Evolutionary conservation across 2,329 filamentous ascomycete genomes (phyloP), one percentile per base, ranked within the genome.

Genomic region (Chaetomium olivaceum): DNA sequence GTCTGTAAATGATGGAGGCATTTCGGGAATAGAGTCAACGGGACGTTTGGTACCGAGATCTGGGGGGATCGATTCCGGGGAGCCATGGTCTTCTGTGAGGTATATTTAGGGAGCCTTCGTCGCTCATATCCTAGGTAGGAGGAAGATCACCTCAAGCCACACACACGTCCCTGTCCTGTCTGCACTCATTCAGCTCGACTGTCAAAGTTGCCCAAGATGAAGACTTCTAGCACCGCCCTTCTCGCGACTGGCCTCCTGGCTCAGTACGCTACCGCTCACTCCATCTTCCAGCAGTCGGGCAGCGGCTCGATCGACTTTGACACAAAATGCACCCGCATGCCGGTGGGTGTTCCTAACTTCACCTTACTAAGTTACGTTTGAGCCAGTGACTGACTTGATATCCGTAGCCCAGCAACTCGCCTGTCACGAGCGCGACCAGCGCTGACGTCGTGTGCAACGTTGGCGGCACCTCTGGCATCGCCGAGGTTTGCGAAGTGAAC

Each of bases 371-470:
- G 9, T 12, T n/a, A 31, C 25, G 1, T 43, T 8, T 21, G 21
- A 21, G 16, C 7, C 21, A 12, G 4, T 31, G 8, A 62, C 50
- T 46, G 23, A 48, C 14, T 33, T 46, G 31, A 33, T 3, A 27
- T 25, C 11, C 8, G 0, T 61, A 71, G 70, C 63, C 69, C 29
- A 72, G 63, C 73, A 87, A 86, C 74, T 81, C 73, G 29, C 83
- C 83, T 8, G 78, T 85, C 7, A 77, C 76, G 14, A 76, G 79
- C 65, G 78, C 81, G 12, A 73, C 73, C 23, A 73, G 77, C 11
- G 72, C 74, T 33, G 77, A 79, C 65, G 76, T 82, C 25, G 73
- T 76, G 50, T 83, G 81, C 70, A 82, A 82, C 65, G 76, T 75
- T 25, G 77, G 77, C 46, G 76, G 79, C 9, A 71, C 72, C 16